Conservation (phyloP, 805 yeast genomes). For the Torulaspora gathmanii region DNA sequence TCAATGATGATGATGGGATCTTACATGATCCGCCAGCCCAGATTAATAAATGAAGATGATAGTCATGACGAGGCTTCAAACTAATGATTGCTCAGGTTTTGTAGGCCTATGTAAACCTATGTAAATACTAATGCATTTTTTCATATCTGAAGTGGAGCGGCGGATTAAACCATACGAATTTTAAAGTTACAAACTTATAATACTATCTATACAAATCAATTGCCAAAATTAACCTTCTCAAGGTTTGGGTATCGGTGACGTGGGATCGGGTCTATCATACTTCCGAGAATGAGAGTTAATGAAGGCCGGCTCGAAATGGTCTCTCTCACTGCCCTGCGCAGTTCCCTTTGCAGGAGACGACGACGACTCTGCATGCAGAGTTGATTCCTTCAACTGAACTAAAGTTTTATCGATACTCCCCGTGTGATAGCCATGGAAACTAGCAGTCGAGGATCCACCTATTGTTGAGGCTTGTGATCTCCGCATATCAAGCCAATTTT, state of each 20-base stretch:
- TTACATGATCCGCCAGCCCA: not conserved
- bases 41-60: not conserved
- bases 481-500: constrained; percentile 1
- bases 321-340: not conserved
- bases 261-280: not conserved
- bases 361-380: not conserved
- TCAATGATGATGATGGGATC: not conserved
- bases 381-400: not conserved
- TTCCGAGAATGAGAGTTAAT: not conserved
- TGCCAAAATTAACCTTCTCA: not conserved
- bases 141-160: not conserved
- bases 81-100: not conserved
- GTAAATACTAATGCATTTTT: not conserved
- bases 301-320: not conserved
- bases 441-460: constrained; percentile 3
- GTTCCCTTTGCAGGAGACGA: not conserved
- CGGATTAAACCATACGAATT: not conserved
- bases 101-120: not conserved
- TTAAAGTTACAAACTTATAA: constrained; percentile 1
- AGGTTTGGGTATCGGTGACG: constrained; percentile 2
- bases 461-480: constrained; percentile 3
- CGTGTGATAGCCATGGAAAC: not conserved
- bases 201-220: not conserved
- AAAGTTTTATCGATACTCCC: not conserved
- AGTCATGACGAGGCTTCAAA: not conserved